phyloP scores from a whole-genome alignment of 2,329 filamentous ascomycete species.

The Dactylellina leptospora region DNA sequence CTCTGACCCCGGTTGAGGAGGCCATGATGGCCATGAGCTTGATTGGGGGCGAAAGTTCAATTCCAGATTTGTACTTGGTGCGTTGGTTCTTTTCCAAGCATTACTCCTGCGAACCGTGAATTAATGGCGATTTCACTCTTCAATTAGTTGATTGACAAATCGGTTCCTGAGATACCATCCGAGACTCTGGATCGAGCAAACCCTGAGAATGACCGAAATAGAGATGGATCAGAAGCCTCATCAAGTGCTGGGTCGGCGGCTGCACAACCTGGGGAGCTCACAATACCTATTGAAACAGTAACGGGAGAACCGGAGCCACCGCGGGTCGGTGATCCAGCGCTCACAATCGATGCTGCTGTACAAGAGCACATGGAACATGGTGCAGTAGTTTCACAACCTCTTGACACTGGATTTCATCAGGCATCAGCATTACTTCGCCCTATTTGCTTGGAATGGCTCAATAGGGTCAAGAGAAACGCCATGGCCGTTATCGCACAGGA shows the following conservation, averaged over 20 bases:
- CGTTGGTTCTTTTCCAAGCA: background rate
- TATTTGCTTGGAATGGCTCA: slow-evolving; percentile 31
- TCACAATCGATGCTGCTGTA: slow-evolving; percentile 21
- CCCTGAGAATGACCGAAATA: slow-evolving; percentile 5
- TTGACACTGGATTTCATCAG: slow-evolving; percentile 30
- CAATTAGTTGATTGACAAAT: slow-evolving; percentile 35
- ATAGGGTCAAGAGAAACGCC: slow-evolving; percentile 47
- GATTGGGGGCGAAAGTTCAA: slow-evolving; percentile 44
- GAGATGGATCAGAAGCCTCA: background rate
- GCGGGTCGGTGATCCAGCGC: background rate
- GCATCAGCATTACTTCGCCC: slow-evolving; percentile 31
- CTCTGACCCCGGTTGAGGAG: slow-evolving; percentile 42
- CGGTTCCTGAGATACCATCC: slow-evolving; percentile 36
- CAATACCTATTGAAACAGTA: background rate
- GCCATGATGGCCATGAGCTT: slow-evolving; percentile 51
- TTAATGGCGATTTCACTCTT: background rate
- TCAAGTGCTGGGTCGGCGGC: background rate
- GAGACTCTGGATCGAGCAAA: slow-evolving; percentile 40
- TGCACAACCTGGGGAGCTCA: background rate
- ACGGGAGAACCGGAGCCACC: background rate
- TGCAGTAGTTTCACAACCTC: background rate
- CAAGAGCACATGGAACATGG: slow-evolving; percentile 38
- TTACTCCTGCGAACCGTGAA: background rate
- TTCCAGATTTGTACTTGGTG: slow-evolving; percentile 43
- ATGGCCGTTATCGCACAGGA: slow-evolving; percentile 5